These are phyloP conservation scores for Sporothrix globosa DNA, from an alignment of 2,329 filamentous ascomycete species.

Conservation along the genomic window DNA sequence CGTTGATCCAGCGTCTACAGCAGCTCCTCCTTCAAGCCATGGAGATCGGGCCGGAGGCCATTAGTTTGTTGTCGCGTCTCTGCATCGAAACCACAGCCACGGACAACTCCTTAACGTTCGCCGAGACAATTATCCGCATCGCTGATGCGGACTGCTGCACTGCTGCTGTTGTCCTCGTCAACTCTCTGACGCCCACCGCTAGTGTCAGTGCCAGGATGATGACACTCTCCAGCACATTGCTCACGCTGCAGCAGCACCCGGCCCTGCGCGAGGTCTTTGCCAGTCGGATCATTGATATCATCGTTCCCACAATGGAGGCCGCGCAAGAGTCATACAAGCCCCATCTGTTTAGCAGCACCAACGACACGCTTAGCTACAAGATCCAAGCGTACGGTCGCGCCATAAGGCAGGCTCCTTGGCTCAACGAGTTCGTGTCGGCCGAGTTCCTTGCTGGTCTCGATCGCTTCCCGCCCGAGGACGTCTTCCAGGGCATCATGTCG, in stretches of 20 bases:
- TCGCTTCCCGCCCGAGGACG: conserved; percentile 34
- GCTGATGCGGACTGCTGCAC: conserved; percentile 32
- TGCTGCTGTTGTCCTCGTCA: conserved; percentile 32
- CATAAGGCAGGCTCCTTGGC: conserved; percentile 34
- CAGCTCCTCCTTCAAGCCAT: conserved; percentile 33
- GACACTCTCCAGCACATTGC: conserved; percentile 34
- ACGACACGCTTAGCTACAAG: conserved; percentile 35
- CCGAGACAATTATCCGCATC: conserved; percentile 33
- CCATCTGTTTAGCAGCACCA: conserved; percentile 29
- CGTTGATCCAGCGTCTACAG: conserved; percentile 32
- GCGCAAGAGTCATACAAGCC: conserved; percentile 34
- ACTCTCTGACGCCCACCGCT: conserved; percentile 13
- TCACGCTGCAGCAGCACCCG: conserved; percentile 26
- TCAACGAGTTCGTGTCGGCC: conserved; percentile 29
- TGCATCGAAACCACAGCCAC: conserved; percentile 34
- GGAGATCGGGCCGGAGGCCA: conserved; percentile 31
- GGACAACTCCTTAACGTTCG: conserved; percentile 32
- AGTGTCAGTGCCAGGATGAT: conserved; percentile 35
- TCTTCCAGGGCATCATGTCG: conserved; percentile 35
- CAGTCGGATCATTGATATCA: conserved; percentile 29
- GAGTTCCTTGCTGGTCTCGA: conserved; percentile 33
- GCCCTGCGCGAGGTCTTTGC: conserved; percentile 31
- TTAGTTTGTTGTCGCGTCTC: conserved; percentile 35
- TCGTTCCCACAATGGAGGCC: conserved; percentile 32
- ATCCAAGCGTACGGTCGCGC: conserved; percentile 35